phyloP scores from a whole-genome alignment of 257 asterid genomes.

The Rhazya stricta region DNA sequence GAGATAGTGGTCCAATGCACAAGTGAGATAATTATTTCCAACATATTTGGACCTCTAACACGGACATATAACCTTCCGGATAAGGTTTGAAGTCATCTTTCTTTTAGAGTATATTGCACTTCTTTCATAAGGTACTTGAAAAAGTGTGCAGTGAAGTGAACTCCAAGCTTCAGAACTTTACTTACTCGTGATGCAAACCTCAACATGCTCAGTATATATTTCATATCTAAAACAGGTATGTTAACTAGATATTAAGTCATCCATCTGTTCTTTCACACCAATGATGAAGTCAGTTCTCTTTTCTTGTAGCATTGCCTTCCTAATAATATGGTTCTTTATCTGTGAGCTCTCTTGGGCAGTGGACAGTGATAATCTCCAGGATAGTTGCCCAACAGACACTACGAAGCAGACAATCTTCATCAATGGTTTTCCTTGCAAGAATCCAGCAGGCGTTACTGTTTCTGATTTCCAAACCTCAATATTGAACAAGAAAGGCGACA shows the following conservation, averaged over 20 bases:
- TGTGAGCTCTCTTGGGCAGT: constrained; percentile 18
- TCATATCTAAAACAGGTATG: constrained; percentile 3
- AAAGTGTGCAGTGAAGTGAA: constrained; percentile 45
- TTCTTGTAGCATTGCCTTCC: constrained; percentile 17
- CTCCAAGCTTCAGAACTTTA: constrained; percentile 48
- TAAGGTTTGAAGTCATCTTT: constrained; percentile 36
- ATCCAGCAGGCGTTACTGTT: constrained; percentile 34
- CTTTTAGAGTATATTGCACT: constrained; percentile 23
- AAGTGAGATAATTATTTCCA: neutral
- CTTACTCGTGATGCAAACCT: constrained; percentile 37
- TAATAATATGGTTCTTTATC: constrained; percentile 16
- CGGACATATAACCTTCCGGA: constrained; percentile 37
- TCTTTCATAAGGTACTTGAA: constrained; percentile 45
- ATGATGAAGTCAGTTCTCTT: constrained; percentile 6
- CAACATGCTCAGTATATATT: constrained; percentile 9
- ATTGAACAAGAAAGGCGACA: constrained; percentile 41
- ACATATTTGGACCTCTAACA: neutral
- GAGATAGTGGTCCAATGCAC: neutral
- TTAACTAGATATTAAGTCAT: neutral
- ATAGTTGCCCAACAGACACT: constrained; percentile 50
- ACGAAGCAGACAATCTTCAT: constrained; percentile 30
- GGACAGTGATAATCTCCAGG: constrained; percentile 52
- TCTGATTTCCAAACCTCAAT: constrained; percentile 59
- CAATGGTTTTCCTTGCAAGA: constrained; percentile 69
- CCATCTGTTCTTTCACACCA: neutral